Base-by-base conservation (phyloP, 257 asterid species). In the Voacanga thouarsii region DNA sequence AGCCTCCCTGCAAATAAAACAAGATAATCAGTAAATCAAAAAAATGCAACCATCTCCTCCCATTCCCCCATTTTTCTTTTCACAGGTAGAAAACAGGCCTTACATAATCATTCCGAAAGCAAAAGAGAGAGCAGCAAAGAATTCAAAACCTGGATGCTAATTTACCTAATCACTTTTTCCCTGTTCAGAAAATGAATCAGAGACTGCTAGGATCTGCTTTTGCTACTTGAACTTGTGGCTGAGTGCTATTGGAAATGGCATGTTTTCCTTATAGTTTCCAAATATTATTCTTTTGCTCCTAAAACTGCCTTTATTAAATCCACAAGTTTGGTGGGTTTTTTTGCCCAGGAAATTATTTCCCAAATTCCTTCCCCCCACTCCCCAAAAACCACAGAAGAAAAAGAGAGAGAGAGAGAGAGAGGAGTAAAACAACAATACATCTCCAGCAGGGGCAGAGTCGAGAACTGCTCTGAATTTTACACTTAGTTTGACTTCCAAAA, bases 1-100 rank as follows among this genome's bases (percentile, higher is more conserved):
- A 82, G 97, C 97, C 50, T 96, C 98, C 95, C 97, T 96, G 87
- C 77, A 75, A 82, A 73, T 60, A 77, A 83, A 77, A 74, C 64
- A 23, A 74, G 51, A 83, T 23, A 33, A 61, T 82, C 77, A 82
- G 67, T 39, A 59, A 21, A 77, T 39, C 10, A 19, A 61, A 78
- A 69, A 74, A 60, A 30, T 39, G 72, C 64, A 63, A 26, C 30
- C 7, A 19, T 73, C 0, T 6, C 26, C 26, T 15, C 12, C 21
- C 19, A 2, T 26, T 6, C 67, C 41, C 7, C 12, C 41, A 11
- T 26, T 12, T 60, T 64, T 30, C 11, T 33, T 28, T 28, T 63
- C 59, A 77, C n/a, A 59, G 14, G 53, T 18, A 67, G 41, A 50
- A 21, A 15, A 69, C 47, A n/a, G 63, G 76, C 70, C 49, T 10